phyloP scores from a whole-genome alignment of 2,329 filamentous ascomycete genomes.

The Arthrobotrys sinensis region DNA sequence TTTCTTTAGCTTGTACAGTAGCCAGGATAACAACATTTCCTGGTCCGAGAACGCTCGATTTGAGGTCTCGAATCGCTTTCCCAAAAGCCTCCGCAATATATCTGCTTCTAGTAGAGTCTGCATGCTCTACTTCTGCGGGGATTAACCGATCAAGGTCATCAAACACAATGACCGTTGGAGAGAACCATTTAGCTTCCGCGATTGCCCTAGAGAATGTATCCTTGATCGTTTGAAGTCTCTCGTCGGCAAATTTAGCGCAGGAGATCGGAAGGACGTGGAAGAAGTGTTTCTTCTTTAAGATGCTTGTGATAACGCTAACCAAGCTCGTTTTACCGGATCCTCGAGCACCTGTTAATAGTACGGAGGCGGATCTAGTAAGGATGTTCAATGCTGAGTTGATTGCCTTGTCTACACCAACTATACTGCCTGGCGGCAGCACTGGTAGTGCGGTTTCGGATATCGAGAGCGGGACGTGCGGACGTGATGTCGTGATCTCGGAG shows the following conservation, averaged over 20 bases:
- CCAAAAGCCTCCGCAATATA: conserved; percentile 92
- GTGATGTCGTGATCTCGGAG: conserved; percentile 55
- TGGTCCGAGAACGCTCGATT: conserved; percentile 79
- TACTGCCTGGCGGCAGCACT: conserved; percentile 62
- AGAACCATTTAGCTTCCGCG: conserved; percentile 91
- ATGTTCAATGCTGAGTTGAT: conserved; percentile 81
- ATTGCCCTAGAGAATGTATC: conserved; percentile 88
- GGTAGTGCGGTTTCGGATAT: conserved; percentile 62
- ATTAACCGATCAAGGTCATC: conserved; percentile 95
- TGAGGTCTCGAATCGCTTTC: conserved; percentile 77
- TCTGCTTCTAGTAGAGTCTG: conserved; percentile 92
- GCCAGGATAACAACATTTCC: conserved; percentile 80
- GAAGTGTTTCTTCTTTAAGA: conserved; percentile 69
- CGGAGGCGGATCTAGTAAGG: conserved; percentile 87
- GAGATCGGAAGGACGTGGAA: conserved; percentile 63
- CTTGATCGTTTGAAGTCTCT: conserved; percentile 90
- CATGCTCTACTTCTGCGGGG: conserved; percentile 92
- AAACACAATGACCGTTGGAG: conserved; percentile 85
- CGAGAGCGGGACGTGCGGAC: conserved; percentile 67
- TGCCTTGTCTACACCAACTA: conserved; percentile 88
- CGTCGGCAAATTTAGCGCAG: conserved; percentile 78
- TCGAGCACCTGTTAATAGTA: conserved; percentile 88
- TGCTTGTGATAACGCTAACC: conserved; percentile 81
- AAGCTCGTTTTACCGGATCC: conserved; percentile 92
- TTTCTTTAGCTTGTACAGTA: conserved; percentile 93